These are phyloP conservation scores for Naganishia liquefaciens DNA, from an alignment of 1,284 basidiomycete species.

Conservation along the genomic window DNA sequence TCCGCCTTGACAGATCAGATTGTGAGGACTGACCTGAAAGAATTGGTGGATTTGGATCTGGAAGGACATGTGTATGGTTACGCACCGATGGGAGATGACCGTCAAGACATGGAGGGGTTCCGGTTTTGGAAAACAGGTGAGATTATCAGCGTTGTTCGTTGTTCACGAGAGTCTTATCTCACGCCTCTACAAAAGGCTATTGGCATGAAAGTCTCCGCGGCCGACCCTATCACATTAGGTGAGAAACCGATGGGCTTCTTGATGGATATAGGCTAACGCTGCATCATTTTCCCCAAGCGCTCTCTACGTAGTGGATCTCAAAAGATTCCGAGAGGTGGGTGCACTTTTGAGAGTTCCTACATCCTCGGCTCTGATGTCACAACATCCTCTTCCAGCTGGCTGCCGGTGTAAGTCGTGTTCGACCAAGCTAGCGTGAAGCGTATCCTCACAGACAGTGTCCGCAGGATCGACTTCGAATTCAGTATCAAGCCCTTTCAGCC, in stretches of 20 bases:
- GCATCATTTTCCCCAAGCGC: constrained; percentile 61
- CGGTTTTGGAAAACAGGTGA: constrained; percentile 90
- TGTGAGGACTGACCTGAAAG: constrained; percentile 89
- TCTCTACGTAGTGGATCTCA: constrained; percentile 93
- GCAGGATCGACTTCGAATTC: constrained; percentile 83
- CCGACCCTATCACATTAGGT: constrained; percentile 89
- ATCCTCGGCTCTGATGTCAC: neutral
- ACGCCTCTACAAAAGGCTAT: constrained; percentile 60
- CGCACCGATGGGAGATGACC: constrained; percentile 95
- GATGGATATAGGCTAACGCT: no score
- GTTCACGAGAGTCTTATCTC: neutral
- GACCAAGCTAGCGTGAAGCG: constrained; percentile 5
- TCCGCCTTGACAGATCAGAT: constrained; percentile 70
- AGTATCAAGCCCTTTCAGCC: constrained; percentile 88
- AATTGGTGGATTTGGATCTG: constrained; percentile 86
- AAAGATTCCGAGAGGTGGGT: constrained; percentile 78
- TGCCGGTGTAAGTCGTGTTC: constrained; percentile 65
- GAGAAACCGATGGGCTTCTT: constrained; percentile 30
- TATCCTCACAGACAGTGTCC: constrained; percentile 27
- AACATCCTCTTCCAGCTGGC: constrained; percentile 60
- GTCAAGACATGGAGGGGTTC: constrained; percentile 93
- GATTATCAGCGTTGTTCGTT: constrained; percentile 34
- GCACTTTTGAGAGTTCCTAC: neutral
- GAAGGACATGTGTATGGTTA: constrained; percentile 91
- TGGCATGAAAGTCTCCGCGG: constrained; percentile 84